Percentiles rank a stretch among this genome's conserved stretches.
Conservation (phyloP, 352 stramenopile genomes). For the Pythium sp. region DNA sequence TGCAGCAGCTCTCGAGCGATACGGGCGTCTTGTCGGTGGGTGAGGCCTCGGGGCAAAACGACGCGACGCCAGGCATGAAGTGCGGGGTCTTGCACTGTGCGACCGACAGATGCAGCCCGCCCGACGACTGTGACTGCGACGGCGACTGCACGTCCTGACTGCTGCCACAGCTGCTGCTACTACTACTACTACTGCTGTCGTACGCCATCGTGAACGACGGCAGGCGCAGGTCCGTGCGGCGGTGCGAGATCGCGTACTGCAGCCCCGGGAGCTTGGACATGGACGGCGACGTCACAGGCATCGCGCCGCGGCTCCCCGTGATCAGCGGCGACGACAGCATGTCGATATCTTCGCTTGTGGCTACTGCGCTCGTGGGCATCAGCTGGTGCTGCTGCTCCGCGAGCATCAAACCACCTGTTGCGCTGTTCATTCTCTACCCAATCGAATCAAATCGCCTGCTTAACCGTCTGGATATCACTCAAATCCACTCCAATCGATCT, state of each 20-base stretch:
- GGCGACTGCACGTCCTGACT: conserved; percentile 1
- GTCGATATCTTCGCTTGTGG: conserved; percentile 4
- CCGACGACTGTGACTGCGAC: conserved; percentile 1
- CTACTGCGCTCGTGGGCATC: background rate
- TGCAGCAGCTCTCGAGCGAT: background rate
- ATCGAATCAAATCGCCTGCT: background rate
- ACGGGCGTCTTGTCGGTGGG: conserved; percentile 30
- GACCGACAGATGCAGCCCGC: conserved; percentile 29
- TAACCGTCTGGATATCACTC: background rate
- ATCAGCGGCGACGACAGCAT: conserved; percentile 37
- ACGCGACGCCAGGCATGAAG: conserved; percentile 22
- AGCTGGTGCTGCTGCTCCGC: background rate
- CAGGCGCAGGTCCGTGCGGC: conserved; percentile 39
- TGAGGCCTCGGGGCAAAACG: conserved; percentile 35
- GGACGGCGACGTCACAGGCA: conserved; percentile 37
- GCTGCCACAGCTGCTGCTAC: conserved; percentile 9
- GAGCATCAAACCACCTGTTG: conserved; percentile 10
- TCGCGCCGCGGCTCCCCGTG: conserved; percentile 26
- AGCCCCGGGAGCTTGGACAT: conserved; percentile 58
- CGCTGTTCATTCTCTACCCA: conserved; percentile 9
- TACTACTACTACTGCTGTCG: conserved; percentile 7
- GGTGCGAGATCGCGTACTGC: conserved; percentile 60
- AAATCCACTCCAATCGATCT: background rate
- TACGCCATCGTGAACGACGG: conserved; percentile 35
- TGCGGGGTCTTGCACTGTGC: conserved; percentile 34